Evolutionary conservation across 768 basidiomycete genomes (phyloP).

Genomic region (Trametes gibbosa): DNA sequence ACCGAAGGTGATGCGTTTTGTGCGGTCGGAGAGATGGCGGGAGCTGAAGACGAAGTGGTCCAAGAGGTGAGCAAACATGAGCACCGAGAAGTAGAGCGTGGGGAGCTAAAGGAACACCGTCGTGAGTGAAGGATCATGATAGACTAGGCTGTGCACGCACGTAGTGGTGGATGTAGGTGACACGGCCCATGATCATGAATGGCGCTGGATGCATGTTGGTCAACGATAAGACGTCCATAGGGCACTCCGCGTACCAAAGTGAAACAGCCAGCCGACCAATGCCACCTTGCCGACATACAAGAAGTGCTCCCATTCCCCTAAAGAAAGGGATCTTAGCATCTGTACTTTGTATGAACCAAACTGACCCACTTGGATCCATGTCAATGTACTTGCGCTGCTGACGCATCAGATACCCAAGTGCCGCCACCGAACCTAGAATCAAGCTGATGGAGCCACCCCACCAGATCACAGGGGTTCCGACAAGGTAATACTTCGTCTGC

Average conservation of each 20-base stretch:
- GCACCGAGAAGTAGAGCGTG: constrained; percentile 93
- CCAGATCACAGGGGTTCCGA: constrained; percentile 92
- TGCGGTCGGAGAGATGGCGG: constrained; percentile 53
- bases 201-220: constrained; percentile 55
- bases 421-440: constrained; percentile 45
- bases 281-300: constrained; percentile 90
- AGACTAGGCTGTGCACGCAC: constrained; percentile 43
- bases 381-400: constrained; percentile 88
- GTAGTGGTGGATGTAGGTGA: constrained; percentile 96
- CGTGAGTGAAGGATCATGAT: not conserved
- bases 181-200: constrained; percentile 97
- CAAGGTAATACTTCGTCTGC: constrained; percentile 89
- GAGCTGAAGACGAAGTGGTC: constrained; percentile 93
- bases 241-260: constrained; percentile 62
- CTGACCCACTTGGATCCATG: constrained; percentile 75
- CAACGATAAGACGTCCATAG: not conserved
- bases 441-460: constrained; percentile 78
- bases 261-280: constrained; percentile 87
- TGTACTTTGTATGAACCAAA: not conserved
- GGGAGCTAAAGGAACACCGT: constrained; percentile 60
- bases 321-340: not conserved
- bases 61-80: constrained; percentile 86
- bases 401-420: constrained; percentile 74
- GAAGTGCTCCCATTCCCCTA: constrained; percentile 94
- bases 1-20: constrained; percentile 73